phyloP scores from a whole-genome alignment of 2,329 filamentous ascomycete species.

The Epichloe festucae region DNA sequence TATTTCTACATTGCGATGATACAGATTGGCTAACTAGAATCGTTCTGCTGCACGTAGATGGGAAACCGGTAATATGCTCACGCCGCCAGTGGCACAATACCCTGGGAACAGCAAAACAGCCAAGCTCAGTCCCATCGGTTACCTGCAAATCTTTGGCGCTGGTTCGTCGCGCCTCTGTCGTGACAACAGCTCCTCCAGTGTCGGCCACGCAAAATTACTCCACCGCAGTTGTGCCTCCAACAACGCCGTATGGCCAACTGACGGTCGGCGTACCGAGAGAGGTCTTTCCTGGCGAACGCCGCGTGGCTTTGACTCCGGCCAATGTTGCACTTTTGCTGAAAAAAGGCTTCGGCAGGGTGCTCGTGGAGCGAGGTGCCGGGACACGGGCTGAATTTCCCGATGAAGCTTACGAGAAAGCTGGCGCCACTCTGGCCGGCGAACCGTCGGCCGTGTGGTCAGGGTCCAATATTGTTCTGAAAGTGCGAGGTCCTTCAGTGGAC shows the following conservation, averaged over 20 bases:
- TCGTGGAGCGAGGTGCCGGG: conserved; percentile 75
- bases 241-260: conserved; percentile 55
- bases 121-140: conserved; percentile 15
- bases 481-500: conserved; percentile 57
- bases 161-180: conserved; percentile 26
- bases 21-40: neutral
- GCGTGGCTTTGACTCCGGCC: conserved; percentile 72
- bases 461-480: conserved; percentile 73
- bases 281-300: conserved; percentile 64
- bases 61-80: conserved; percentile 9
- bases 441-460: conserved; percentile 56
- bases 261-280: conserved; percentile 71
- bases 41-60: conserved; percentile 5
- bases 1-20: neutral
- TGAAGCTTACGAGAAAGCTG: conserved; percentile 62
- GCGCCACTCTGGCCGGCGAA: conserved; percentile 61
- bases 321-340: conserved; percentile 74
- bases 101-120: conserved; percentile 14
- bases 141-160: conserved; percentile 21
- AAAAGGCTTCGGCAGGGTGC: conserved; percentile 71
- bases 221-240: conserved; percentile 26
- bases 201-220: conserved; percentile 22
- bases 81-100: conserved; percentile 28
- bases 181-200: conserved; percentile 12
- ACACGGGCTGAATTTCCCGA: conserved; percentile 65